Conservation (phyloP, 495 filamentous ascomycete species). For the Neurospora sp. region DNA sequence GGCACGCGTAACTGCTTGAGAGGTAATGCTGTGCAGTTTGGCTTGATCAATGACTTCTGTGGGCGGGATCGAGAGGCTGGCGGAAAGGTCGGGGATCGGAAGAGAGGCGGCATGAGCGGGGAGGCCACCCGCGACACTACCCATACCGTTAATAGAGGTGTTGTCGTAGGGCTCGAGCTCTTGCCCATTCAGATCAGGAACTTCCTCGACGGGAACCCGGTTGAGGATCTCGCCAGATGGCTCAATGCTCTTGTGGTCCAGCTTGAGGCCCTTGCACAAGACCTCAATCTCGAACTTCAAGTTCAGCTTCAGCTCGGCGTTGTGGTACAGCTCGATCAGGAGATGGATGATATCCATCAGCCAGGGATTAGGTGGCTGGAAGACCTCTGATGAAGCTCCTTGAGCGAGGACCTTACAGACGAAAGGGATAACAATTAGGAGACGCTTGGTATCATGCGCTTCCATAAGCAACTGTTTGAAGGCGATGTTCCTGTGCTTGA, state of each 20-base stretch:
- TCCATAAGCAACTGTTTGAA: conserved; percentile 93
- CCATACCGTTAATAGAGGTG: conserved; percentile 61
- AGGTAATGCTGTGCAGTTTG: conserved; percentile 70
- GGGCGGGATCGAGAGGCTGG: conserved; percentile 62
- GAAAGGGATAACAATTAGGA: conserved; percentile 89
- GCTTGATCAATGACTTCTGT: conserved; percentile 62
- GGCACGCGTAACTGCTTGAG: conserved; percentile 72
- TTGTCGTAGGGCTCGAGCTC: conserved; percentile 69
- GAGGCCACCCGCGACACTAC: conserved; percentile 58
- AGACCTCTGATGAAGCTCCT: conserved; percentile 74
- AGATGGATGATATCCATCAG: conserved; percentile 85
- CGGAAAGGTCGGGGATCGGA: conserved; percentile 70
- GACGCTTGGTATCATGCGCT: conserved; percentile 77
- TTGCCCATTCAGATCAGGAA: conserved; percentile 33
- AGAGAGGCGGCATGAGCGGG: conserved; percentile 62
- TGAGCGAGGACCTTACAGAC: conserved; percentile 88
- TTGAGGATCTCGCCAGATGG: conserved; percentile 72
- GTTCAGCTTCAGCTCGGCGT: conserved; percentile 86
- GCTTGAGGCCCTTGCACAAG: conserved; percentile 79
- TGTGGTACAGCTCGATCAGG: conserved; percentile 83
- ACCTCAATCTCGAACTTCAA: conserved; percentile 98
- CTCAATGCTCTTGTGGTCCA: conserved; percentile 79
- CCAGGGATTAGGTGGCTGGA: conserved; percentile 94
- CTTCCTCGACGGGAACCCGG: conserved; percentile 56
- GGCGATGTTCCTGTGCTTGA: conserved; percentile 92